These are phyloP conservation scores for Melastoma candidum DNA, from an alignment of 441 rosid species.

Conservation along the genomic window DNA sequence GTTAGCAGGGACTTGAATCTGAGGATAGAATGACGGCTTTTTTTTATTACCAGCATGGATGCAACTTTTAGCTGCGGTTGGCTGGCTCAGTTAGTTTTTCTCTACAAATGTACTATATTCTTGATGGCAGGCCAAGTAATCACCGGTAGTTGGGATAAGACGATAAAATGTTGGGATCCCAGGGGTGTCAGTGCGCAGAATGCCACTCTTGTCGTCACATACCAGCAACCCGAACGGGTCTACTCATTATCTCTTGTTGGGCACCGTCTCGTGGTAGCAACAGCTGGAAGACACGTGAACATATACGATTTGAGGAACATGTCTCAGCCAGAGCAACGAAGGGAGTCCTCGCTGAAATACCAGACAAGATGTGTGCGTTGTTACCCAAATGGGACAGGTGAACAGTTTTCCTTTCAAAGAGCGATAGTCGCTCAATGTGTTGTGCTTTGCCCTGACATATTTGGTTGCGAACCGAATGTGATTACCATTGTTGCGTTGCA, in stretches of 20 bases:
- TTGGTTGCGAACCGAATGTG: too few relatives aligned
- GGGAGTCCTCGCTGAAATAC: slow-evolving; percentile 93
- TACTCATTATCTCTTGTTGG: slow-evolving; percentile 89
- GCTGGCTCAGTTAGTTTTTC: not conserved
- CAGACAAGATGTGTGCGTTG: slow-evolving; percentile 94
- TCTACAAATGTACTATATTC: not conserved
- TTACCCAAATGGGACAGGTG: slow-evolving; percentile 97
- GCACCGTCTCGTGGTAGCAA: slow-evolving; percentile 81
- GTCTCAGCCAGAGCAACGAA: slow-evolving; percentile 97
- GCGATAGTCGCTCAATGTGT: too few relatives aligned
- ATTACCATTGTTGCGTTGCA: not conserved
- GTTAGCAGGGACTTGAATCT: not conserved
- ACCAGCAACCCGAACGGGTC: slow-evolving; percentile 87
- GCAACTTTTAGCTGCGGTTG: too few relatives aligned
- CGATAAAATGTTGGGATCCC: slow-evolving; percentile 95
- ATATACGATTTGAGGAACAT: slow-evolving; percentile 87
- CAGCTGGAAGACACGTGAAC: slow-evolving; percentile 91
- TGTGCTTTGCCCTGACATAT: too few relatives aligned
- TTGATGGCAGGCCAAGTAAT: slow-evolving; percentile 66
- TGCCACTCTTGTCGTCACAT: slow-evolving; percentile 79
- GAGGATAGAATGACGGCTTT: too few relatives aligned
- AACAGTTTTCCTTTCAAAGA: not conserved
- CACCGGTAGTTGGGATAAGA: slow-evolving; percentile 96
- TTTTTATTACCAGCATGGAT: too few relatives aligned
- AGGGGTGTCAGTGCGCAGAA: slow-evolving; percentile 94